Percentiles rank a stretch among this genome's conserved stretches.
phyloP scores from a whole-genome alignment of 306 rosid genomes.

The Cicer judaicum region DNA sequence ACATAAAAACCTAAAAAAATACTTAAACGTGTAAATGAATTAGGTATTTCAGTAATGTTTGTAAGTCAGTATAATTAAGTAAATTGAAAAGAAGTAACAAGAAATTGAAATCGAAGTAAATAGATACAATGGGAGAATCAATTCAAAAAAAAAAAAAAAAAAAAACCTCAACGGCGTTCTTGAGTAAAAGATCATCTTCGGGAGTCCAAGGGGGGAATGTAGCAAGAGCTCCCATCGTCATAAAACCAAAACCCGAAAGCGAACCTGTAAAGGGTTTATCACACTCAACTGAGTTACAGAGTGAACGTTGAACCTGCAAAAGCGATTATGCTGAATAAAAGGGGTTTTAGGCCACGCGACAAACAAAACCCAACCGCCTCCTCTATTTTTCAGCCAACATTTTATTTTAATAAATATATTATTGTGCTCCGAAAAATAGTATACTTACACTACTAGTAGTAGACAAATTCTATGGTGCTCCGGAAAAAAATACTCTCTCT shows the following conservation, averaged over 20 bases:
- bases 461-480: too few species aligned
- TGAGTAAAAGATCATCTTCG: slow-evolving; percentile 83
- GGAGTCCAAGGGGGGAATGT: slow-evolving; percentile 66
- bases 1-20: background rate
- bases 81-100: background rate
- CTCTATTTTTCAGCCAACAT: background rate
- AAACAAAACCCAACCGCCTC: background rate
- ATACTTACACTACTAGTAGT: too few species aligned
- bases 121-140: too few species aligned
- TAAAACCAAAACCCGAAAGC: slow-evolving; percentile 8
- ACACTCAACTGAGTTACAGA: background rate
- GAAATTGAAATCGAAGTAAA: background rate
- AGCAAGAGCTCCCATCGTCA: slow-evolving; percentile 77
- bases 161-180: slow-evolving; percentile 87
- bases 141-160: slow-evolving; percentile 14
- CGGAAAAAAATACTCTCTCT: too few species aligned
- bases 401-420: background rate
- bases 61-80: background rate
- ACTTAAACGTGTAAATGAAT: background rate
- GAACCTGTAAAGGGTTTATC: too few species aligned
- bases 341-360: slow-evolving; percentile 20
- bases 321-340: background rate
- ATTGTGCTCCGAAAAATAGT: too few species aligned
- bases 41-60: background rate
- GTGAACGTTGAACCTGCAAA: background rate